These are phyloP conservation scores for Ceratocystis lukuohia DNA, from an alignment of 2,329 filamentous ascomycete species.

Conservation along the genomic window DNA sequence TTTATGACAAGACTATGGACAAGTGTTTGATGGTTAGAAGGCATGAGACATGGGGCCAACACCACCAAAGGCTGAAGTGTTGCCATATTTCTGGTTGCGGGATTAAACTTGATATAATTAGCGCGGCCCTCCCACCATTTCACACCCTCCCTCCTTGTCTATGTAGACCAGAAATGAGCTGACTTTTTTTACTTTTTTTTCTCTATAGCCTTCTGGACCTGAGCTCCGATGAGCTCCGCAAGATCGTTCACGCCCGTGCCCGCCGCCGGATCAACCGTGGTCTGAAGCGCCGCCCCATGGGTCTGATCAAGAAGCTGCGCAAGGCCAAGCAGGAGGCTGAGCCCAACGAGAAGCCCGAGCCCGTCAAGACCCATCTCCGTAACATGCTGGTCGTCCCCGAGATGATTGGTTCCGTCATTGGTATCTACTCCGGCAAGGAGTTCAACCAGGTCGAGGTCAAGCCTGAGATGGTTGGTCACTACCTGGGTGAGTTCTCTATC, in stretches of 20 bases:
- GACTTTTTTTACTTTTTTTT: neutral
- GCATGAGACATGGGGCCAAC: neutral
- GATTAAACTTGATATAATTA: neutral
- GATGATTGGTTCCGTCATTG: constrained; percentile 98
- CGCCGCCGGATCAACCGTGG: constrained; percentile 99
- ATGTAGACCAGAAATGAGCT: constrained; percentile 3
- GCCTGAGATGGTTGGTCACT: constrained; percentile 99
- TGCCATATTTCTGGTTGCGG: neutral
- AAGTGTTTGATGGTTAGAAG: neutral
- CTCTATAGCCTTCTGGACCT: constrained; percentile 90
- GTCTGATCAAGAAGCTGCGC: constrained; percentile 99
- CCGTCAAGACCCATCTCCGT: constrained; percentile 98
- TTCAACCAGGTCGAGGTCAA: constrained; percentile 99
- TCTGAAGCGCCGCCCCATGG: constrained; percentile 99
- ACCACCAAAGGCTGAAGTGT: neutral
- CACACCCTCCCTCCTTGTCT: neutral
- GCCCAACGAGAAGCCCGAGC: constrained; percentile 99
- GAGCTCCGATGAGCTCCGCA: constrained; percentile 93
- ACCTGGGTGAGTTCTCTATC: constrained; percentile 98
- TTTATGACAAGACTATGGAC: neutral
- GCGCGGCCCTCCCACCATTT: neutral
- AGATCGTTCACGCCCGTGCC: constrained; percentile 98
- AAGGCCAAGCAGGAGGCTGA: constrained; percentile 98
- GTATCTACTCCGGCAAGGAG: constrained; percentile 99
- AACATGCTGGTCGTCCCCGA: constrained; percentile 99